Evolutionary conservation across 1,139 yeast genomes (phyloP).

Genomic region (Candida freyschussii): DNA sequence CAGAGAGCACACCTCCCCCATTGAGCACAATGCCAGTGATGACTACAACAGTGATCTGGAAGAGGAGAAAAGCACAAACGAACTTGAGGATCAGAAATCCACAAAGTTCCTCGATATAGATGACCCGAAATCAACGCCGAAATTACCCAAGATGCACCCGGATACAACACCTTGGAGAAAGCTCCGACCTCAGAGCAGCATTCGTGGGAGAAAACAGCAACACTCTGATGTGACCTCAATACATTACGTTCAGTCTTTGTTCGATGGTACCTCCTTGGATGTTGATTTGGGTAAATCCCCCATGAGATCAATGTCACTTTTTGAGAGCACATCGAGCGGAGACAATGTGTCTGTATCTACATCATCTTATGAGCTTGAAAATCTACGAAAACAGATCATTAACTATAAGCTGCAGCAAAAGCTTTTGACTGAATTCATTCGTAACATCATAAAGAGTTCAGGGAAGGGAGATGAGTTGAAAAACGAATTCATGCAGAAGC

Average conservation of each 20-base stretch:
- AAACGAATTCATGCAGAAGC: conserved; percentile 25
- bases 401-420: conserved; percentile 31
- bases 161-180: conserved; percentile 32
- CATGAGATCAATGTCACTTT: conserved; percentile 18
- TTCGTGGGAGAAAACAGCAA: conserved; percentile 9
- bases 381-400: conserved; percentile 31
- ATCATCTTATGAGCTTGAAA: conserved; percentile 26
- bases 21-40: conserved; percentile 6
- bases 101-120: conserved; percentile 25
- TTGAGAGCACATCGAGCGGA: conserved; percentile 18
- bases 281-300: conserved; percentile 11
- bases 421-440: conserved; percentile 30
- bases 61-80: conserved; percentile 3
- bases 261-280: conserved; percentile 12
- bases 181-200: conserved; percentile 22
- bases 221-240: conserved; percentile 9
- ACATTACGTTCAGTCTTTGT: conserved; percentile 21
- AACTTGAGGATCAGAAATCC: conserved; percentile 7
- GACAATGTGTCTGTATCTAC: conserved; percentile 21
- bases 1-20: conserved; percentile 1
- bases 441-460: conserved; percentile 26
- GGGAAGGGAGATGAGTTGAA: conserved; percentile 23
- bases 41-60: conserved; percentile 6
- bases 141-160: conserved; percentile 28
- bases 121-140: conserved; percentile 22